A percentile compares a stretch with the other conserved stretches of the same genome.
These are phyloP conservation scores for Pseudomonodictys pantanalensis DNA, from an alignment of 495 filamentous ascomycete species.

Conservation along the genomic window DNA sequence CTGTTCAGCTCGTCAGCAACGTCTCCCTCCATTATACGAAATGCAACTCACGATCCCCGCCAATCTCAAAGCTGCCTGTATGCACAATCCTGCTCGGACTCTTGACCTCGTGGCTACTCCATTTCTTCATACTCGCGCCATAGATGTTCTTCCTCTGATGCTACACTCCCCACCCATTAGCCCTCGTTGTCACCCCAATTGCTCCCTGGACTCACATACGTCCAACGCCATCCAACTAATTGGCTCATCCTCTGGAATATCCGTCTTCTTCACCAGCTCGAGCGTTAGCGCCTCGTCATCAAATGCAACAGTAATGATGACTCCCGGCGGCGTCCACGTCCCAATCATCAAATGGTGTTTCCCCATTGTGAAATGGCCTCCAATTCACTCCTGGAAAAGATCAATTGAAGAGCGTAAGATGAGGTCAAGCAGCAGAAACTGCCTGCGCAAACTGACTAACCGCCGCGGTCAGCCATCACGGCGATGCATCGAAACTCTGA, in stretches of 20 bases:
- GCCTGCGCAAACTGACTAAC: too few species aligned
- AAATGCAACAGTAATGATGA: conserved; percentile 80
- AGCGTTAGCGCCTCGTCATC: conserved; percentile 72
- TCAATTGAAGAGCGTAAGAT: too few species aligned
- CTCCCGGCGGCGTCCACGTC: conserved; percentile 79
- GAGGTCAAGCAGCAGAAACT: too few species aligned
- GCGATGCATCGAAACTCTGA: too few species aligned
- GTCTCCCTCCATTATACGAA: too few species aligned
- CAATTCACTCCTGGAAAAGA: not conserved
- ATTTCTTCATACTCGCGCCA: conserved; percentile 85
- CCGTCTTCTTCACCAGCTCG: conserved; percentile 70
- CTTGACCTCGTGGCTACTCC: conserved; percentile 73
- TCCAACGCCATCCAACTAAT: conserved; percentile 91
- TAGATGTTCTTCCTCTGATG: conserved; percentile 80
- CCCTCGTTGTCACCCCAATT: too few species aligned
- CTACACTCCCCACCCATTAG: conserved; percentile 36
- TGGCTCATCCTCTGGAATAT: conserved; percentile 74
- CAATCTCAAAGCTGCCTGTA: conserved; percentile 68
- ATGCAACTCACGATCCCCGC: conserved; percentile 53
- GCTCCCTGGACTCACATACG: conserved; percentile 47
- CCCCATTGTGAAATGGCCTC: not conserved
- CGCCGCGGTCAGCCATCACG: too few species aligned
- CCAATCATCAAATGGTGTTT: conserved; percentile 80
- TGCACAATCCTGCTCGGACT: conserved; percentile 76
- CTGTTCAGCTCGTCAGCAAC: conserved; percentile 43